Percentiles rank a stretch among this genome's conserved stretches.
Evolutionary conservation across 345 rosid species (phyloP).

Genomic region (Boechera divaricarpa): DNA sequence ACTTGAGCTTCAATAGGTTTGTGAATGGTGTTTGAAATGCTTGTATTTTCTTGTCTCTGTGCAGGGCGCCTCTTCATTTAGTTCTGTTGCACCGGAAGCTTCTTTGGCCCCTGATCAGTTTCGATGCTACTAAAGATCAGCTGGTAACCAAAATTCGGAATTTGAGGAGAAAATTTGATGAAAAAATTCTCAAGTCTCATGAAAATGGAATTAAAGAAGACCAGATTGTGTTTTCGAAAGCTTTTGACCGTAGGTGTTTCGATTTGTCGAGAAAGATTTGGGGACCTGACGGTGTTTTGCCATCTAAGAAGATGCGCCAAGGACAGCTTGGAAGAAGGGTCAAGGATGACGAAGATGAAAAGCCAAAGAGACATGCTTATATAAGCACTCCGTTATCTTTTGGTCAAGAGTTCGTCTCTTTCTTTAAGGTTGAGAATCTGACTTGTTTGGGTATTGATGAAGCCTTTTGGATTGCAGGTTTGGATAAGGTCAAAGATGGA

Average conservation of each 20-base stretch:
- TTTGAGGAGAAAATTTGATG: background rate
- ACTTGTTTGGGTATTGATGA: background rate
- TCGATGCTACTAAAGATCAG: background rate
- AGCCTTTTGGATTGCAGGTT: background rate
- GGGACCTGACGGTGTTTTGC: background rate
- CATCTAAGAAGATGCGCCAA: background rate
- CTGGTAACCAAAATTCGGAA: background rate
- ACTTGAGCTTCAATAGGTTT: slow-evolving; percentile 21
- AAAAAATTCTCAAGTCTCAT: background rate
- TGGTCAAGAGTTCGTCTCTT: background rate
- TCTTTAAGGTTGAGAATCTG: background rate
- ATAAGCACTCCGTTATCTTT: background rate
- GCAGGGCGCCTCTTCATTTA: too few species aligned
- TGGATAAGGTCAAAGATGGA: background rate
- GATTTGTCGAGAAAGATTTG: background rate
- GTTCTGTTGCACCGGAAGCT: too few species aligned
- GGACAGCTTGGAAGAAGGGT: background rate
- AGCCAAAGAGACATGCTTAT: background rate
- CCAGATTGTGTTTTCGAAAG: background rate
- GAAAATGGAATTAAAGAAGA: background rate
- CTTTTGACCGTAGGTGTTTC: background rate
- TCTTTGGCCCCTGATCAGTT: background rate
- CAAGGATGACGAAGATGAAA: background rate
- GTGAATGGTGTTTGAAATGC: slow-evolving; percentile 11
- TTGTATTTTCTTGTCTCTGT: slow-evolving; percentile 5